Base-by-base conservation (phyloP, 2,329 filamentous ascomycete species). In the Phialophora macrospora region DNA sequence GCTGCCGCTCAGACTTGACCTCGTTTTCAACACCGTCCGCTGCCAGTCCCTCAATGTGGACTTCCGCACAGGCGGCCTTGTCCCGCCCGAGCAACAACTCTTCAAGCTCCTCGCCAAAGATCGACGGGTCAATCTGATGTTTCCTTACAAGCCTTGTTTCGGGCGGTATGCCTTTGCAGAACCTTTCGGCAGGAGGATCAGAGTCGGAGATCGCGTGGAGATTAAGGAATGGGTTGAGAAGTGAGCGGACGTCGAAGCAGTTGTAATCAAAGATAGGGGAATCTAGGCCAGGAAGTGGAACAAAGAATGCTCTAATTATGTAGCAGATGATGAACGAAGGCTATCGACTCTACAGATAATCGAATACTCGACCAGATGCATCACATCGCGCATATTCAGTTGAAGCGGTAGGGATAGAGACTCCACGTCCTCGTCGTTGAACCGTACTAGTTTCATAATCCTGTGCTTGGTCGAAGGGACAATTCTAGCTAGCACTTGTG, bases 111-210 rank as follows among this genome's bases (percentile, higher is more conserved):
- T 63, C 4, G 38, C 59, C 14, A 66, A 58, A 44, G 63, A 66
- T 44, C 34, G 63, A 12, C 34, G 60, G 22, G 54, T 63, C 17
- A 66, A 66, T 44, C 38, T 52, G 20, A 28, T 34, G 12, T 62
- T 66, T 51, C 63, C 63, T 22, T 28, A 57, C 30, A 58, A 48
- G 48, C 59, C 63, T 20, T 66, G 63, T 41, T 66, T 66, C 24
- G 63, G 63, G 28, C 51, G 54, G n/a, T 66, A 66, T 59, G 58
- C 63, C 12, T 66, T 66, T 32, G 63, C 63, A 4, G 63, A 55
- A 30, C 59, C 59, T 1, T 62, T 51, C 20, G 49, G 60, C 11
- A 59, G 44, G n/a, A 32, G 24, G 2, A 17, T 66, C 22, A 46
- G 64, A n/a, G 59, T 63, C 30, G 59, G 63, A 9, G 52, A 65